Conservation (phyloP, 805 yeast species). For the Candida odintsovae region DNA sequence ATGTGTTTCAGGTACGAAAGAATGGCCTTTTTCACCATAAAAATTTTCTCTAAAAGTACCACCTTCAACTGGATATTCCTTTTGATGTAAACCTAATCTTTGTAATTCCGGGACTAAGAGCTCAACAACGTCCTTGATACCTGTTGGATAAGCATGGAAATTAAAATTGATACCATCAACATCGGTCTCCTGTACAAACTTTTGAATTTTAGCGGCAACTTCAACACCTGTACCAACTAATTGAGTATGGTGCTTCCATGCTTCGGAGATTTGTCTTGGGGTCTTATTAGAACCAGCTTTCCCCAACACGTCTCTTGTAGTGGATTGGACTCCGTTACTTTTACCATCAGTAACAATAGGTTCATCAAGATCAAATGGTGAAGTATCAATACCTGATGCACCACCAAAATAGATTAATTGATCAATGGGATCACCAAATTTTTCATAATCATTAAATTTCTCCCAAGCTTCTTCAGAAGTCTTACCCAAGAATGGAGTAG, state of each 20-base stretch:
- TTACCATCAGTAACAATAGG: constrained; percentile 27
- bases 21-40: constrained; percentile 22
- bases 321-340: constrained; percentile 29
- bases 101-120: constrained; percentile 29
- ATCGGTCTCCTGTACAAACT: constrained; percentile 33
- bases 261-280: constrained; percentile 6
- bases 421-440: constrained; percentile 34
- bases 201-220: constrained; percentile 30
- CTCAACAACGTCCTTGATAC: constrained; percentile 33
- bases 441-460: constrained; percentile 23
- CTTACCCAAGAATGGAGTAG: constrained; percentile 32
- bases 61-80: constrained; percentile 29
- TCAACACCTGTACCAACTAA: constrained; percentile 27
- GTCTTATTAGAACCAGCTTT: constrained; percentile 1
- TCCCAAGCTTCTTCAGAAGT: constrained; percentile 36
- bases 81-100: constrained; percentile 30
- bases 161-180: constrained; percentile 39
- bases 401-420: constrained; percentile 36
- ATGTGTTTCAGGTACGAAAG: constrained; percentile 11
- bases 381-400: constrained; percentile 39
- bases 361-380: constrained; percentile 30
- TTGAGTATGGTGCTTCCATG: constrained; percentile 15
- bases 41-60: constrained; percentile 31
- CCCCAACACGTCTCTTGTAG: constrained; percentile 8
- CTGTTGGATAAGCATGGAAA: constrained; percentile 30